Base-by-base conservation (phyloP, 108 stramenopile species). In the Nitzschia palea region DNA sequence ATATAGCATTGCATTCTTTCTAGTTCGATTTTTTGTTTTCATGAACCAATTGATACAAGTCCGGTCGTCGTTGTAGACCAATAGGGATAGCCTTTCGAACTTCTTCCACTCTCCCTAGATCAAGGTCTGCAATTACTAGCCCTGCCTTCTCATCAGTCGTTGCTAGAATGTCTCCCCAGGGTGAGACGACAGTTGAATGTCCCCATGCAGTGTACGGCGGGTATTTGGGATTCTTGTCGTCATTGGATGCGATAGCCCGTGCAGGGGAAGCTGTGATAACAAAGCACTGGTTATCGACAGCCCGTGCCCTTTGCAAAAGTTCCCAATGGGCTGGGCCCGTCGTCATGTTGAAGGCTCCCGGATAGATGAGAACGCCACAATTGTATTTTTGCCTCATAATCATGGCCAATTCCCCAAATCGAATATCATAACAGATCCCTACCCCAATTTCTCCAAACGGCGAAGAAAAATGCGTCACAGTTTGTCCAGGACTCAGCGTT, bases 261-360 rank as follows among this genome's bases (percentile, higher is more conserved):
- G 99, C 98, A 1, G 98, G 99, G 44, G 94, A 96, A 3, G 91
- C 96, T 4, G 95, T 94, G 45, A 95, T 65, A 5, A 98, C 97
- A 72, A 75, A 99, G 73, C 95, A 91, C 77, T 99, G 98, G 40
- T 96, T 95, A 63, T 99, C 99, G 0, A 98, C 75, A 10, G 99
- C 99, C 9, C 99, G 76, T 4, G 91, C 99, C 18, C 98, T 80
- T 71, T 97, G 97, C 34, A 99, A 75, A 18, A 99, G 79, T 54
- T 99, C 96, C 98, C 98, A 99, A 72, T 99, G 99, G 1, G 94
- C 91, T 0, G 99, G 99, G 0, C 99, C 99, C 1, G 96, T 97
- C 20, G 95, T 96, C 67, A 95, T 71, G 78, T 99, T 99, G 91
- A 99, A 99, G 22, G 99, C 99, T 10, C 99, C 98, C 0, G 99